Base-by-base conservation (phyloP, 2,329 filamentous ascomycete species). In the Aspergillus hiratsukae region DNA sequence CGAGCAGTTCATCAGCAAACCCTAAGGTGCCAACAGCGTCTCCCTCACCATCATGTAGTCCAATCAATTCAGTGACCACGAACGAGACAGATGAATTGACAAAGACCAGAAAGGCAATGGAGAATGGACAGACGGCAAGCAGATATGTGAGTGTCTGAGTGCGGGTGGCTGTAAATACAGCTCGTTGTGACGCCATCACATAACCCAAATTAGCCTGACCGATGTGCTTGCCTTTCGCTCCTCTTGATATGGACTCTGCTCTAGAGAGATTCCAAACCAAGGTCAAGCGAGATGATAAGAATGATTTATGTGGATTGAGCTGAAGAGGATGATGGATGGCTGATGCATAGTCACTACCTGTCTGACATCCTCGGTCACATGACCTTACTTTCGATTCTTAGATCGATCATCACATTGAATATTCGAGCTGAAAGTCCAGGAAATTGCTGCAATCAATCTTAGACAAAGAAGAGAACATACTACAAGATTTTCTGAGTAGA, bases 41-140 rank as follows among this genome's bases (percentile, higher is more conserved):
- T 7, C 84, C 84, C 17, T 85, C 82, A 49, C 78, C 75, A 57
- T 80, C 68, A 40, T 77, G 75, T 37, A 81, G 76, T 5, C 83
- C 82, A 61, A 87, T 81, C 52, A 86, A 75, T 65, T 86, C 82
- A 14, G 84, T 87, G 51, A 87, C 81, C 31, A 87, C 83, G 65
- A 87, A 87, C 23, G 82, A 85, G 59, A 87, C 77, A 52, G 82
- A 83, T 57, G 82, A 82, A 69, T 87, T 87, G 60, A 87, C 76
- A 70, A 87, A 87, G 51, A 87, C 84, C 46, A 87, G 76, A 70
- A 87, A 87, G 19, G 83, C 81, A 63, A 87, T 87, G 62, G 81
- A 84, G 73, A 86, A 87, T 37, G 85, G 80, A 50, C 84, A 85
- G 60, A 87, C 81, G 48, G 81, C 83, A 48, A 85, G 75, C 27